Evolutionary conservation across 164 flowering plant genomes (phyloP).

Genomic region (Vitis vinifera): DNA sequence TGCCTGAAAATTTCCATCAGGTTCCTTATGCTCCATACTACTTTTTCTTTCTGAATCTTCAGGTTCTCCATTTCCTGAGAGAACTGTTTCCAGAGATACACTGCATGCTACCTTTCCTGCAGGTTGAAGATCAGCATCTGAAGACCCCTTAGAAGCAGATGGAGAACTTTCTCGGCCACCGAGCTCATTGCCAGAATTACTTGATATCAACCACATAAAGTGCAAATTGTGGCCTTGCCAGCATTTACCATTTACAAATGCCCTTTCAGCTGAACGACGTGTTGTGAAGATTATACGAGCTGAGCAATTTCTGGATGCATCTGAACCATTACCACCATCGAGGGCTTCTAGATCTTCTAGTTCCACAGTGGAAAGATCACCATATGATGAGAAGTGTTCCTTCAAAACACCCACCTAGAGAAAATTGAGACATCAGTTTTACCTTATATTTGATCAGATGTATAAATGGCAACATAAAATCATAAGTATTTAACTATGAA

Average conservation of each 20-base stretch:
- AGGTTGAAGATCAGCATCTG: slow-evolving; percentile 28
- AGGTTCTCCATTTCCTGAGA: slow-evolving; percentile 25
- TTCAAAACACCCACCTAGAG: slow-evolving; percentile 63
- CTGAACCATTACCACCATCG: slow-evolving; percentile 25
- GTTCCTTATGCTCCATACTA: slow-evolving; percentile 16
- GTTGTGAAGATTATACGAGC: slow-evolving; percentile 59
- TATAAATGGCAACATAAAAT: background rate
- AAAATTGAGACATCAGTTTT: slow-evolving; percentile 12
- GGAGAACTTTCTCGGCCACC: slow-evolving; percentile 31
- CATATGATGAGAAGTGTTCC: slow-evolving; percentile 75
- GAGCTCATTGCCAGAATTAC: slow-evolving; percentile 26
- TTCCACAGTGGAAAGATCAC: slow-evolving; percentile 70
- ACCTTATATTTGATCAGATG: background rate
- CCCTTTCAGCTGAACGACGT: slow-evolving; percentile 80
- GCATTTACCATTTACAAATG: slow-evolving; percentile 71
- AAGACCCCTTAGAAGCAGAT: slow-evolving; percentile 20
- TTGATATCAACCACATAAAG: slow-evolving; percentile 65
- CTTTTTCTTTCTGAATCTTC: slow-evolving; percentile 22
- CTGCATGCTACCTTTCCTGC: slow-evolving; percentile 19
- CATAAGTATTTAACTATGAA: too few relatives aligned
- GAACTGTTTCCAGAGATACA: slow-evolving; percentile 25
- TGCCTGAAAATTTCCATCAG: slow-evolving; percentile 24
- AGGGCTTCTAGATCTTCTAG: slow-evolving; percentile 46
- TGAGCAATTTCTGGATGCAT: slow-evolving; percentile 29
- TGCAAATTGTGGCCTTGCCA: slow-evolving; percentile 75